phyloP scores from a whole-genome alignment of 805 yeast genomes.

The Starmerella cellae region DNA sequence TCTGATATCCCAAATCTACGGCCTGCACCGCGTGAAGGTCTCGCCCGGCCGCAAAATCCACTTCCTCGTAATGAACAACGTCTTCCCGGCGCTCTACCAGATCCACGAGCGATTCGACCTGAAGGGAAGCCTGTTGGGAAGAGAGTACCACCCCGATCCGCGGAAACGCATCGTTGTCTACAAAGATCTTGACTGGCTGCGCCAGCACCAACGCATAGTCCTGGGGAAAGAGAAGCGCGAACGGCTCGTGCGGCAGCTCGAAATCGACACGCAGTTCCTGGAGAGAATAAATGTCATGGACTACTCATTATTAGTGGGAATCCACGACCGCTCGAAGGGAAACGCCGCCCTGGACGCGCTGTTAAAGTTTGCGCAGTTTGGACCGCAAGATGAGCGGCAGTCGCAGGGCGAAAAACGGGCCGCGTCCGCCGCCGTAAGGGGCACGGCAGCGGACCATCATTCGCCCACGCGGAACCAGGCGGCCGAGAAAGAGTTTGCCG shows the following conservation, averaged over 20 bases:
- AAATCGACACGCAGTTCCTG: conserved; percentile 58
- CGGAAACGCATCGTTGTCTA: conserved; percentile 34
- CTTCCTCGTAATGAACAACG: conserved; percentile 90
- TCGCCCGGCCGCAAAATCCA: conserved; percentile 74
- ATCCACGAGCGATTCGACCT: conserved; percentile 77
- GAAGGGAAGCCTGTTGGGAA: conserved; percentile 84
- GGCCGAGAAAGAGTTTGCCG: conserved; percentile 23
- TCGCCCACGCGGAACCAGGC: neutral
- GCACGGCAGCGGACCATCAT: conserved; percentile 1
- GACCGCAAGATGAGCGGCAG: conserved; percentile 14
- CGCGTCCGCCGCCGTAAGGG: conserved; percentile 9
- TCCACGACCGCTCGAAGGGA: conserved; percentile 60
- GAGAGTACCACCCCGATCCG: conserved; percentile 29
- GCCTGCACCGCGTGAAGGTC: conserved; percentile 84
- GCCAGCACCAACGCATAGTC: conserved; percentile 45
- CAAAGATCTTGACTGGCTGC: conserved; percentile 84
- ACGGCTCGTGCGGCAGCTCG: conserved; percentile 54
- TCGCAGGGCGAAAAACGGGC: conserved; percentile 6
- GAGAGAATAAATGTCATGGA: conserved; percentile 83
- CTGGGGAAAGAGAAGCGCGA: conserved; percentile 61
- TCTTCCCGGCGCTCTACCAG: conserved; percentile 86
- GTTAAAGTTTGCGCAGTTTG: conserved; percentile 19
- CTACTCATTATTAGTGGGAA: conserved; percentile 77
- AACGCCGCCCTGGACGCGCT: conserved; percentile 29
- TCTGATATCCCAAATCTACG: conserved; percentile 86